Base-by-base conservation (phyloP, 768 basidiomycete genomes). In the Collybia sordida region DNA sequence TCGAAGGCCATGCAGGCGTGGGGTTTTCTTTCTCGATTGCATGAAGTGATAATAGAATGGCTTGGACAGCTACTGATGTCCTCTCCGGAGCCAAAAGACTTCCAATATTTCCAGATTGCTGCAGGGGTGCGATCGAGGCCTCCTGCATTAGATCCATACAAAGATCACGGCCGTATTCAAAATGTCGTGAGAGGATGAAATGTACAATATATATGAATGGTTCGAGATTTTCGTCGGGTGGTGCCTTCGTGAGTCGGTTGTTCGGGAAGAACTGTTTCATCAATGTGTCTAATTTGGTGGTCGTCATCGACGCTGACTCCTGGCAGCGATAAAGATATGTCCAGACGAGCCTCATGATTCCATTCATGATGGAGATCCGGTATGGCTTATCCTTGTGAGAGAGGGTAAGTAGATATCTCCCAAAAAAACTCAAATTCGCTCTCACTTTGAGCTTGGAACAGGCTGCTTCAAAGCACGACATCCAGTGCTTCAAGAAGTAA, bases 311-410 rank as follows among this genome's bases (percentile, higher is more conserved):
- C 1, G 82, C 72, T 4, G 88, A 79, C 65, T 98, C 95, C 55
- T 88, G 85, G 61, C 93, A 95, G 14, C 95, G 86, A 62, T 92
- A 95, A n/a, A 97, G 74, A 65, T 97, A 98, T 2, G 93, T 91
- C 95, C 94, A 98, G 27, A 94, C 70, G 36, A 97, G 67, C 7
- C 95, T 84, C 54, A 93, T 64, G 49, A 90, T 80, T 11, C 90
- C 90, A 56, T 94, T 95, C 71, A 95, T 74, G 18, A 91, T 79
- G 2, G 82, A 76, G 0, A 80, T 71, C 11, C 93, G 82, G 48
- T 79, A 75, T 0, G 83, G 74, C 55, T 87, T 89, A 58, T 97
- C 94, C 93, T 96, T 50, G n/a, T 0, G 56, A 15, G 38, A 53
- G 50, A 53, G 37, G 46, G n/a, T 49, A 31, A 49, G n/a, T 5